Conservation (phyloP, 345 rosid species). For the Arabidopsis arenosa region DNA sequence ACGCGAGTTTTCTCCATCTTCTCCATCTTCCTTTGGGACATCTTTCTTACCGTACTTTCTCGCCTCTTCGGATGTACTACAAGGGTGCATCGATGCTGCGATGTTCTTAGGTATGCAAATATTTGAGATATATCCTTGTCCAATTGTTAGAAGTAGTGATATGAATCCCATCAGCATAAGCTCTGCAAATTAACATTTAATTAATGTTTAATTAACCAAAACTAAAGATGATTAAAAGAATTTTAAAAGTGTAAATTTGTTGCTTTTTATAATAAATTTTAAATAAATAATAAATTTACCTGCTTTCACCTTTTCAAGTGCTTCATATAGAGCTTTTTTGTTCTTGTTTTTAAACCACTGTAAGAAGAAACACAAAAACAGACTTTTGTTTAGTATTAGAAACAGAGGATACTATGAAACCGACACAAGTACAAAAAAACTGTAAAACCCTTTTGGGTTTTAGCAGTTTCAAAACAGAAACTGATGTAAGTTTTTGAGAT, state of each 20-base stretch:
- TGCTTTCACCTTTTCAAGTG: constrained; percentile 92
- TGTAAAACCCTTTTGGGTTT: constrained; percentile 1
- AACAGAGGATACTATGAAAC: constrained; percentile 14
- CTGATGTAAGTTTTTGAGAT: not conserved
- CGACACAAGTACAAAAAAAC: not conserved
- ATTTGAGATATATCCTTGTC: constrained; percentile 52
- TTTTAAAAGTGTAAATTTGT: not conserved
- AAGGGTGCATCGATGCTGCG: constrained; percentile 77
- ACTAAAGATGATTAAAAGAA: not conserved
- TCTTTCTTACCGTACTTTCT: not conserved
- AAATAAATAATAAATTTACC: constrained; percentile 49
- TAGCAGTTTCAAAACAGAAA: constrained; percentile 1
- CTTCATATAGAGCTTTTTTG: constrained; percentile 74
- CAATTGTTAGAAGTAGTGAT: constrained; percentile 77
- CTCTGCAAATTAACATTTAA: constrained; percentile 51
- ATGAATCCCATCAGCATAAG: constrained; percentile 90
- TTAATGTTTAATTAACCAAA: not conserved
- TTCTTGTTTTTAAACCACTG: constrained; percentile 76
- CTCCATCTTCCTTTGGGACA: not conserved
- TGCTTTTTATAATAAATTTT: not conserved
- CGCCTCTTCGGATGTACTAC: constrained; percentile 36
- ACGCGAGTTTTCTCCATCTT: constrained; percentile 36
- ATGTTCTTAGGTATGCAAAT: constrained; percentile 65
- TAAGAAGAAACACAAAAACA: not conserved
- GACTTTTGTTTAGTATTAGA: constrained; percentile 12